Conservation (phyloP, 805 yeast species). For the Myxozyma melibiosi region DNA sequence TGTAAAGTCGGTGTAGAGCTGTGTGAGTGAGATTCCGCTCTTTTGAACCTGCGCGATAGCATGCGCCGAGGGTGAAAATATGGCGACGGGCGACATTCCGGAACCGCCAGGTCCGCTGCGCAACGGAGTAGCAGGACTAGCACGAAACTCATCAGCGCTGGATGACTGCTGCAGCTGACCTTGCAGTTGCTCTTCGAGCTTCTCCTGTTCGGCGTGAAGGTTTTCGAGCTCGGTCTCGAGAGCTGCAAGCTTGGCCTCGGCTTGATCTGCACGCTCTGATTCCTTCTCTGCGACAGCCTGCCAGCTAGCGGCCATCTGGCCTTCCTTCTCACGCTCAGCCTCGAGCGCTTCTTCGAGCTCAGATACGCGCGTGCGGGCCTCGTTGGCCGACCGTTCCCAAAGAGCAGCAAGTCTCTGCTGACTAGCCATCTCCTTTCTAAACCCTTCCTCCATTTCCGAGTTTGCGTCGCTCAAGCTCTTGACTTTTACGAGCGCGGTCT, state of each 20-base stretch:
- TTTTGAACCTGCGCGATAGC: constrained; percentile 50
- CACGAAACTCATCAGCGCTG: not conserved
- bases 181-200: constrained; percentile 3
- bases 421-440: constrained; percentile 57
- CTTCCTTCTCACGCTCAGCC: constrained; percentile 47
- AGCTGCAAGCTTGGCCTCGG: constrained; percentile 47
- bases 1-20: constrained; percentile 65
- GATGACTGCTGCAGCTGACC: constrained; percentile 1
- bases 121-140: constrained; percentile 25
- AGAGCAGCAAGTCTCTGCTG: constrained; percentile 65
- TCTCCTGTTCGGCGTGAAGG: constrained; percentile 31
- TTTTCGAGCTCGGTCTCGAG: constrained; percentile 48
- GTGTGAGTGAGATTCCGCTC: constrained; percentile 63
- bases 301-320: constrained; percentile 44
- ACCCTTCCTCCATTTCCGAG: constrained; percentile 51
- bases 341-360: constrained; percentile 56
- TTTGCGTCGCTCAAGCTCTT: constrained; percentile 52
- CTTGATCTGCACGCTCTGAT: constrained; percentile 44
- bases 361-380: constrained; percentile 54
- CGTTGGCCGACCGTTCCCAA: constrained; percentile 56
- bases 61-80: constrained; percentile 61
- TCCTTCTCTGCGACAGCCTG: constrained; percentile 45
- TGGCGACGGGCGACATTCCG: constrained; percentile 24
- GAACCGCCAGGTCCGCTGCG: constrained; percentile 10
- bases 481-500: constrained; percentile 50